Conservation (phyloP, 768 basidiomycete species). For the Tulasnella sp. region DNA sequence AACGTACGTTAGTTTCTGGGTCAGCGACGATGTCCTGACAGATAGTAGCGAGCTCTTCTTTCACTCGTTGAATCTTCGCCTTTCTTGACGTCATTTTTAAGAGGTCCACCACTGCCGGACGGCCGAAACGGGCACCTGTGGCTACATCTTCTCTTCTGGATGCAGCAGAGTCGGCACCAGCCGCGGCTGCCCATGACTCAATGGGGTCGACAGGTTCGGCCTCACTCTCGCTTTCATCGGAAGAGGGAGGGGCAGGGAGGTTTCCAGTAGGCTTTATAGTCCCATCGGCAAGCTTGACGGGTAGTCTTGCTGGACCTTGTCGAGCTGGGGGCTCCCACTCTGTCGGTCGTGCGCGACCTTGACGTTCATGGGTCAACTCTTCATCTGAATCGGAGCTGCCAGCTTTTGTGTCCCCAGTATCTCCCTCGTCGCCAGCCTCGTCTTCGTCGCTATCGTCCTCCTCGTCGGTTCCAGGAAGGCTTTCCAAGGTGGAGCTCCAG, state of each 20-base stretch:
- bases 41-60: conserved; percentile 89
- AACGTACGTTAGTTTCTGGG: conserved; percentile 86
- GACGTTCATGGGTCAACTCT: conserved; percentile 72
- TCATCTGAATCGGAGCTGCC: conserved; percentile 50
- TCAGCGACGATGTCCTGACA: conserved; percentile 93
- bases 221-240: conserved; percentile 40
- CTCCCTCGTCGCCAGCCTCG: conserved; percentile 32
- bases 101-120: conserved; percentile 69
- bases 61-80: conserved; percentile 67
- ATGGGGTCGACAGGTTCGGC: conserved; percentile 28
- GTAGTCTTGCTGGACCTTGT: conserved; percentile 58
- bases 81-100: conserved; percentile 62
- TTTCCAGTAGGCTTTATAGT: conserved; percentile 53
- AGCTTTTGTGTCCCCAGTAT: conserved; percentile 38
- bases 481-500: conserved; percentile 48
- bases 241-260: conserved; percentile 36
- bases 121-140: conserved; percentile 84
- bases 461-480: conserved; percentile 30
- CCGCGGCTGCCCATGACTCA: conserved; percentile 3
- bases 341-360: conserved; percentile 50
- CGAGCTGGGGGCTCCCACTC: conserved; percentile 48
- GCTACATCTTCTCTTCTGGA: conserved; percentile 58
- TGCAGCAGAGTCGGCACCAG: conserved; percentile 13
- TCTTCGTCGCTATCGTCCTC: conserved; percentile 33
- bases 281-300: conserved; percentile 84